Conservation (phyloP, 1,284 basidiomycete genomes). For the Cutaneotrichosporon mucoides region DNA sequence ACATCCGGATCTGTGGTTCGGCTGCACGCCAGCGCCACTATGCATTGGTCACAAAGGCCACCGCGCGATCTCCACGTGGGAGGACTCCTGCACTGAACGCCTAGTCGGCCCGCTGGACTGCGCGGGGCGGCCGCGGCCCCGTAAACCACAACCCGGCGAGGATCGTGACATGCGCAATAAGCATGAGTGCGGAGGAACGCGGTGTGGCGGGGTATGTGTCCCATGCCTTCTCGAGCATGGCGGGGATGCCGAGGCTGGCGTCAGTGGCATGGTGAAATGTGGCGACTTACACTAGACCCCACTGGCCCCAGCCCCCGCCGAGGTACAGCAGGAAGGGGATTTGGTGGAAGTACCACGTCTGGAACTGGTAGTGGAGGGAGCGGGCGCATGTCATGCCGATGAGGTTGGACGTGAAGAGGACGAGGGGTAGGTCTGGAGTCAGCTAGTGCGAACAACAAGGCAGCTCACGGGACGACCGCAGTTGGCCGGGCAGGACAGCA, state of each 20-base stretch:
- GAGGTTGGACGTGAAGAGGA: conserved; percentile 86
- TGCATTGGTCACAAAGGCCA: no score
- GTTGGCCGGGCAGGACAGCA: conserved; percentile 4
- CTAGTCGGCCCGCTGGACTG: no score
- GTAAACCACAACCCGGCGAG: conserved; percentile 56
- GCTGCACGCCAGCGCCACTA: no score
- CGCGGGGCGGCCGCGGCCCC: not conserved
- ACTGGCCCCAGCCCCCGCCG: conserved; percentile 29
- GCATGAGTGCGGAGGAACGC: conserved; percentile 63
- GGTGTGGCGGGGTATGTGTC: conserved; percentile 77
- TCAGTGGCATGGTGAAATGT: no score
- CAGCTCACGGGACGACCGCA: conserved; percentile 30
- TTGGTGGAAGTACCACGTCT: conserved; percentile 94
- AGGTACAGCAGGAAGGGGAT: conserved; percentile 67
- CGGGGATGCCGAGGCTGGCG: conserved; percentile 60
- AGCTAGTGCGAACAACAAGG: not conserved
- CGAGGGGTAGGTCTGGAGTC: conserved; percentile 66
- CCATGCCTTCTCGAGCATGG: conserved; percentile 78
- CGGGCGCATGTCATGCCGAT: conserved; percentile 88
- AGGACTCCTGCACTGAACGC: no score
- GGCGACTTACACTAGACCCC: not conserved
- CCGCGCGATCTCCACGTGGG: no score
- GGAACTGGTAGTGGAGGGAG: conserved; percentile 98
- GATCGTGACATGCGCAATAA: conserved; percentile 58
- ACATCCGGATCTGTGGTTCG: no score